Base-by-base conservation (phyloP, 257 asterid genomes). In the Fraxinus pennsylvanica region DNA sequence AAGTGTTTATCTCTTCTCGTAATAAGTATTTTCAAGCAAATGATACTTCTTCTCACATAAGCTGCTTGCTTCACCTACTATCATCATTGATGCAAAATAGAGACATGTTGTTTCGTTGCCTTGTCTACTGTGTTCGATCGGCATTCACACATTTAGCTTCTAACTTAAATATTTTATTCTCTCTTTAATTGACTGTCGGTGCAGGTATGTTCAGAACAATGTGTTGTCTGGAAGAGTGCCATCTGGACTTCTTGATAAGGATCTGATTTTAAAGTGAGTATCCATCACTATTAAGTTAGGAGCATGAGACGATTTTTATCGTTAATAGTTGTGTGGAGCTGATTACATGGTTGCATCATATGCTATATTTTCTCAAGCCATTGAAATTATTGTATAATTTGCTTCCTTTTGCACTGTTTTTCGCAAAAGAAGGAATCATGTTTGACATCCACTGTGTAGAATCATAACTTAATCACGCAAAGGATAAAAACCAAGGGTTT, bases 191-290 rank as follows among this genome's bases (percentile, higher is more conserved):
- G 63, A 63, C 52, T 74, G 52, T 72, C 80, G 71, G n/a, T 84
- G 86, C 95, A 96, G 99, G 93, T 88, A 88, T 70, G 83, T 93
- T 82, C 98, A 96, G 84, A 87, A 91, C 88, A 96, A 96, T 84
- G 70, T 65, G 89, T 87, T 96, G 72, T 82, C 90, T 0, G 99
- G 98, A 86, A 77, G 74, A 71, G 84, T 96, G 74, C 91, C 99
- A 5, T 84, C 97, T 19, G 80, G 83, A 72, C 97, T 96, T 85
- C 88, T 87, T 29, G 79, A 83, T 41, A 96, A 90, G 83, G 86
- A 84, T 78, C 83, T 92, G 74, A 76, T 76, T 79, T 86, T 92
- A 47, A 96, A 92, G 99, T 96, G 87, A 81, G 99, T 93, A 68
- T 72, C 72, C 72, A 61, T 72, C 14, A 15, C 10, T 66, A 1